Conservation (phyloP, 2,329 filamentous ascomycete genomes). For the Pseudocercospora ulei region DNA sequence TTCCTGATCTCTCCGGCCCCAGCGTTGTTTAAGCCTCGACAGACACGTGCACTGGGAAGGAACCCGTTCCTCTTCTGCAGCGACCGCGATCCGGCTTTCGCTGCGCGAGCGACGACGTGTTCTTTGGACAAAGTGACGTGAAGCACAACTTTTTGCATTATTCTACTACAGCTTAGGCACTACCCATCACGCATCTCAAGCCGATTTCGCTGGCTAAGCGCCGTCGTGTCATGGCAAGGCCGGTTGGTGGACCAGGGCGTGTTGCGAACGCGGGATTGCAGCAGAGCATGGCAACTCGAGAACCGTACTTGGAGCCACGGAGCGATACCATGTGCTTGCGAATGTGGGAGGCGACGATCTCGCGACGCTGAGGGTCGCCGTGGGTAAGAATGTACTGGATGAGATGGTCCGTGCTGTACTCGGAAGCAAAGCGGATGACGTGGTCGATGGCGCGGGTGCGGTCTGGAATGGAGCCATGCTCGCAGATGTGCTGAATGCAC, state of each 20-base stretch:
- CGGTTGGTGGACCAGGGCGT: conserved; percentile 73
- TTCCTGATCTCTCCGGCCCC: conserved; percentile 9
- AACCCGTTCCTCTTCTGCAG: no score
- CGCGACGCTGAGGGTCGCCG: conserved; percentile 75
- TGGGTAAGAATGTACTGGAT: conserved; percentile 95
- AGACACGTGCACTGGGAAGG: conserved; percentile 3
- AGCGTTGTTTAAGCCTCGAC: conserved; percentile 11
- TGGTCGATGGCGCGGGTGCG: conserved; percentile 90
- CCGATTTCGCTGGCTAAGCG: conserved; percentile 9
- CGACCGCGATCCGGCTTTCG: no score
- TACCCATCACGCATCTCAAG: conserved; percentile 10
- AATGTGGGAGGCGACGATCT: conserved; percentile 86
- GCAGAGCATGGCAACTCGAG: conserved; percentile 96
- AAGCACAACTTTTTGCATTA: conserved; percentile 3
- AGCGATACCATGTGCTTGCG: conserved; percentile 99
- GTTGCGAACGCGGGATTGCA: conserved; percentile 86
- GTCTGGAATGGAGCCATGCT: conserved; percentile 84
- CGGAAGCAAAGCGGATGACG: conserved; percentile 81
- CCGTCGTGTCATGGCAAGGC: conserved; percentile 36
- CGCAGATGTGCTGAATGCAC: conserved; percentile 99
- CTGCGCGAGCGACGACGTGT: no score
- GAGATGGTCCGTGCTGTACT: conserved; percentile 97
- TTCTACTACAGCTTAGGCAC: conserved; percentile 12
- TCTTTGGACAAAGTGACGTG: no score
- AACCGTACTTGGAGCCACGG: conserved; percentile 95